These are phyloP conservation scores for Saccharum hybrid DNA, from an alignment of 202 grass and related monocot species.

Conservation along the genomic window DNA sequence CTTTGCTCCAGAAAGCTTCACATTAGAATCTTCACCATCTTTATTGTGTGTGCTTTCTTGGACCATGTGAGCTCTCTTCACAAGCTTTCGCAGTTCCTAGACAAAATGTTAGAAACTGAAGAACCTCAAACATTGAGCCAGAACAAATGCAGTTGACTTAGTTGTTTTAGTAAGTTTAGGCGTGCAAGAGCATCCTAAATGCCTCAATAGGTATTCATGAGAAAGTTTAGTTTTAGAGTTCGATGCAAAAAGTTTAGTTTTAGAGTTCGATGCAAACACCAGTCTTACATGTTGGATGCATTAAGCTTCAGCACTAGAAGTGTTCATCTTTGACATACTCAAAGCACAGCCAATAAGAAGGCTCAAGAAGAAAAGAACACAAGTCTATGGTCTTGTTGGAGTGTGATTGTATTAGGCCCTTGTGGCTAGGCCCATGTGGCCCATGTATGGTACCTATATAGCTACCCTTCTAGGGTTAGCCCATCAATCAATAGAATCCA, in stretches of 20 bases:
- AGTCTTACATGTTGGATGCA: background rate
- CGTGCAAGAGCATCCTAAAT: conserved; percentile 18
- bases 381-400: too few relatives aligned
- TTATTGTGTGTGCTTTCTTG: conserved; percentile 56
- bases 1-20: conserved; percentile 63
- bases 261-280: background rate
- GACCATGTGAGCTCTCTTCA: conserved; percentile 65
- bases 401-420: too few relatives aligned
- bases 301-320: background rate
- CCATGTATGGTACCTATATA: too few relatives aligned
- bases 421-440: too few relatives aligned
- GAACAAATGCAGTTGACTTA: conserved; percentile 29
- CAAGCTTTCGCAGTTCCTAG: conserved; percentile 86
- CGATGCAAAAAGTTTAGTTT: too few relatives aligned
- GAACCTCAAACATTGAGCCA: background rate
- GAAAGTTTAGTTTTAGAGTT: conserved; percentile 22
- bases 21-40: conserved; percentile 42
- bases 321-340: conserved; percentile 16
- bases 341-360: too few relatives aligned
- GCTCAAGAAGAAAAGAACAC: too few relatives aligned
- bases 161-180: conserved; percentile 11
- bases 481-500: too few relatives aligned
- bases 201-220: background rate
- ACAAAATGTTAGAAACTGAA: conserved; percentile 19
- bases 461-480: too few relatives aligned